Evolutionary conservation across 2,329 filamentous ascomycete species (phyloP).

Genomic region (Colletotrichum gigasporum): DNA sequence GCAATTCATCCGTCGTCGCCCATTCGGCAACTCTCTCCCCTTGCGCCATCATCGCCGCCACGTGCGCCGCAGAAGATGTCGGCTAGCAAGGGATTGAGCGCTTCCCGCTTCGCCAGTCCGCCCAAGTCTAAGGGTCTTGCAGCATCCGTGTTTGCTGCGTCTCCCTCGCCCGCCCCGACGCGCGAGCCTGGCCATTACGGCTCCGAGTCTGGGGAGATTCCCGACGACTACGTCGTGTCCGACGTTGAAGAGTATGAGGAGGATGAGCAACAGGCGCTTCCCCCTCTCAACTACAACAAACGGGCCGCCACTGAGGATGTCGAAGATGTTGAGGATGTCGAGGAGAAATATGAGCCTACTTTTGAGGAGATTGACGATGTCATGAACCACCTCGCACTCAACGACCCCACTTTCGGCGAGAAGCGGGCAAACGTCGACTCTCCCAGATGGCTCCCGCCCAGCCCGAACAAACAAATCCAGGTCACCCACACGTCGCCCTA

Average conservation of each 20-base stretch:
- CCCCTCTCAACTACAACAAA: neutral
- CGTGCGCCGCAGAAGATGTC: slow-evolving; percentile 35
- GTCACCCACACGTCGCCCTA: slow-evolving; percentile 60
- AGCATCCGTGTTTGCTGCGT: slow-evolving; percentile 55
- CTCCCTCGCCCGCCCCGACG: slow-evolving; percentile 49
- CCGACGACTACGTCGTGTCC: slow-evolving; percentile 32
- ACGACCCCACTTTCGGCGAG: slow-evolving; percentile 77
- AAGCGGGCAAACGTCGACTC: slow-evolving; percentile 63
- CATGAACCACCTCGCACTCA: slow-evolving; percentile 85
- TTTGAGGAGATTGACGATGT: slow-evolving; percentile 92
- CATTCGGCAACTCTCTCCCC: slow-evolving; percentile 35
- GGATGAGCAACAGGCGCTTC: slow-evolving; percentile 7
- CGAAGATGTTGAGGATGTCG: slow-evolving; percentile 40
- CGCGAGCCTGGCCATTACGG: slow-evolving; percentile 40
- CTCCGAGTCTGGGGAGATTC: slow-evolving; percentile 38
- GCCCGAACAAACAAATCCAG: slow-evolving; percentile 48
- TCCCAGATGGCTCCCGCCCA: slow-evolving; percentile 57
- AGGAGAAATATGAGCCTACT: slow-evolving; percentile 54
- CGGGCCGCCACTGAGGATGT: slow-evolving; percentile 38
- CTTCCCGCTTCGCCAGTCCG: slow-evolving; percentile 58
- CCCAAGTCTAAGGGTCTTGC: slow-evolving; percentile 53
- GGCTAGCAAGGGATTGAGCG: slow-evolving; percentile 49
- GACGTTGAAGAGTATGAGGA: slow-evolving; percentile 12
- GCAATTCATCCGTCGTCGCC: slow-evolving; percentile 8
- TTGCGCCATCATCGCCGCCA: slow-evolving; percentile 29